phyloP scores from a whole-genome alignment of 2,329 filamentous ascomycete genomes.

The Hypoxylon rubiginosum region DNA sequence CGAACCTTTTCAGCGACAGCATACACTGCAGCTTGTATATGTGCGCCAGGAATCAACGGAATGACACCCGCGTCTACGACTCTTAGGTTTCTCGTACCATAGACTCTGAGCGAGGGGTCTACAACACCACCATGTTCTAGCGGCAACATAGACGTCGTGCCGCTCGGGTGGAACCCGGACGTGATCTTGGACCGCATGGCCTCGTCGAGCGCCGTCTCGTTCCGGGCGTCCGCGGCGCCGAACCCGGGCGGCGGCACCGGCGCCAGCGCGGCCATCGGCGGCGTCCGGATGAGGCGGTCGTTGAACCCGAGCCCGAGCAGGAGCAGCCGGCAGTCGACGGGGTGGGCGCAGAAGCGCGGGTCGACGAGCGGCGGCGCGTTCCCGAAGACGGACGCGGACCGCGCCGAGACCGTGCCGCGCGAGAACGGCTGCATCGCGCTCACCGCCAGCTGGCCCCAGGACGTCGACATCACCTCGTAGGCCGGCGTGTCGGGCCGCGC shows the following conservation, averaged over 20 bases:
- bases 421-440: slow-evolving; percentile 58
- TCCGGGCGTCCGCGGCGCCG: slow-evolving; percentile 39
- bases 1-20: slow-evolving; percentile 56
- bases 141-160: slow-evolving; percentile 62
- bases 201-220: slow-evolving; percentile 45
- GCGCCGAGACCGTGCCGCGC: slow-evolving; percentile 58
- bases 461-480: slow-evolving; percentile 51
- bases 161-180: slow-evolving; percentile 60
- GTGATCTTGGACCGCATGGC: slow-evolving; percentile 45
- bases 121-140: slow-evolving; percentile 60
- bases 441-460: slow-evolving; percentile 52
- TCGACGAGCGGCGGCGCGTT: slow-evolving; percentile 57
- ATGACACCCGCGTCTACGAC: slow-evolving; percentile 62
- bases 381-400: slow-evolving; percentile 53
- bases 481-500: slow-evolving; percentile 42
- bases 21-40: slow-evolving; percentile 49
- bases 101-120: slow-evolving; percentile 57
- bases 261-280: slow-evolving; percentile 44
- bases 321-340: slow-evolving; percentile 55
- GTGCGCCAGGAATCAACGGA: slow-evolving; percentile 59
- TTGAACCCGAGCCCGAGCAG: slow-evolving; percentile 46
- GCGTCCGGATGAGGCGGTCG: slow-evolving; percentile 46
- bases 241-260: slow-evolving; percentile 44
- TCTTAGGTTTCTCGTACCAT: slow-evolving; percentile 59
- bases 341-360: slow-evolving; percentile 60